These are phyloP conservation scores for Entonaema liquescens DNA, from an alignment of 495 filamentous ascomycete genomes.

Conservation along the genomic window DNA sequence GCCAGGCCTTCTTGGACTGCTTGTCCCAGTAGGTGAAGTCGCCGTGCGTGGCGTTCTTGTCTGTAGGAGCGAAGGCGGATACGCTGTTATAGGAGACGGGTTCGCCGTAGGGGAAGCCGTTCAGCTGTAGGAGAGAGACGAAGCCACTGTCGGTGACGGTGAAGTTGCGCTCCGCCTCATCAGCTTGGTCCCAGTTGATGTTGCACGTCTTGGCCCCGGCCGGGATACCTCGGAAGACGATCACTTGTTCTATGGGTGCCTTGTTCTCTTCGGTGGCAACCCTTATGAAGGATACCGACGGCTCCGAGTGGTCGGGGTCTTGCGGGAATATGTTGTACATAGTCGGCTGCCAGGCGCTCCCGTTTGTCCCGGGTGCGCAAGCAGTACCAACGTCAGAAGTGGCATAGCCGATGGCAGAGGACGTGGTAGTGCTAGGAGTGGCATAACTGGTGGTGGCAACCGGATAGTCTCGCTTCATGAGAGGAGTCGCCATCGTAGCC, in stretches of 20 bases:
- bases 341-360: slow-evolving; percentile 60
- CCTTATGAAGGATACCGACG: slow-evolving; percentile 41
- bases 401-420: background rate
- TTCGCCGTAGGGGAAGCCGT: slow-evolving; percentile 40
- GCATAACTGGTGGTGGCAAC: background rate
- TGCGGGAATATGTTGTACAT: slow-evolving; percentile 61
- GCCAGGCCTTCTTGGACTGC: slow-evolving; percentile 3
- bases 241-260: slow-evolving; percentile 45
- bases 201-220: slow-evolving; percentile 42
- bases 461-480: slow-evolving; percentile 14
- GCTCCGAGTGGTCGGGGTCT: slow-evolving; percentile 55
- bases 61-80: slow-evolving; percentile 7
- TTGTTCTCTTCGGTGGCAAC: slow-evolving; percentile 40
- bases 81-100: slow-evolving; percentile 19
- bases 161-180: slow-evolving; percentile 43
- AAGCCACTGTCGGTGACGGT: slow-evolving; percentile 44
- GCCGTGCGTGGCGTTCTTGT: background rate
- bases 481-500: slow-evolving; percentile 15
- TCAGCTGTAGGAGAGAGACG: slow-evolving; percentile 39
- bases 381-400: background rate
- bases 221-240: slow-evolving; percentile 47
- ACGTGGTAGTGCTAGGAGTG: background rate
- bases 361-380: slow-evolving; percentile 59
- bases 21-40: slow-evolving; percentile 44
- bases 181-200: slow-evolving; percentile 49